Evolutionary conservation across 2,329 filamentous ascomycete genomes (phyloP).

Genomic region (Aspergillus aculeatinus): DNA sequence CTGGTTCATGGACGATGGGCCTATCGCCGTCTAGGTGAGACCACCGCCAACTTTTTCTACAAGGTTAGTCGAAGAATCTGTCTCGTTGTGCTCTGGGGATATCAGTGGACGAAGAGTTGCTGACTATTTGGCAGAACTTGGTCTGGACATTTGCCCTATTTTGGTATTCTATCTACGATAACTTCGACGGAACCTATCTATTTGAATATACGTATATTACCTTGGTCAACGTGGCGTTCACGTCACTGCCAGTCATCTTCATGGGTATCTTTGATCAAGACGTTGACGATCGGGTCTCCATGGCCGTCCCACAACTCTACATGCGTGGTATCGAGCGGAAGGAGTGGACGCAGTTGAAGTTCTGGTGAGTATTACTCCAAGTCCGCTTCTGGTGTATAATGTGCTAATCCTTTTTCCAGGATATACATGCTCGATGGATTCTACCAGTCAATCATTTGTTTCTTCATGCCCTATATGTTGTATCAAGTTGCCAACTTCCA

Average conservation of each 20-base stretch:
- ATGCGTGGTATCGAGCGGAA: constrained; percentile 8
- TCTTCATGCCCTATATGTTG: constrained; percentile 7
- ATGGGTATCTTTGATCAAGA: constrained; percentile 7
- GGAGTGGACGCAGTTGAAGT: constrained; percentile 8
- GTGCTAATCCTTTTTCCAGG: neutral
- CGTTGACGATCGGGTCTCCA: constrained; percentile 5
- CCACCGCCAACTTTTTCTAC: constrained; percentile 8
- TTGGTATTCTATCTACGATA: constrained; percentile 9
- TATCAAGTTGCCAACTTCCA: constrained; percentile 5
- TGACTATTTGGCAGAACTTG: constrained; percentile 2
- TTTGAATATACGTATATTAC: constrained; percentile 8
- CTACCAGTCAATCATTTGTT: constrained; percentile 6
- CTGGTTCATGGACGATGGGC: constrained; percentile 92
- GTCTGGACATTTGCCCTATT: constrained; percentile 6
- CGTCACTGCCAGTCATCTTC: constrained; percentile 4
- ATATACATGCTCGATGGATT: constrained; percentile 7
- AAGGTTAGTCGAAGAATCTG: neutral
- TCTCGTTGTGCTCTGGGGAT: no score
- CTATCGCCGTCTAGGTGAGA: constrained; percentile 52
- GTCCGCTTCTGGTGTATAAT: no score
- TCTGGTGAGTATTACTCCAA: neutral
- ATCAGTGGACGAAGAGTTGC: neutral
- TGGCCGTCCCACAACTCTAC: constrained; percentile 7
- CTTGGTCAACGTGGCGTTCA: constrained; percentile 6
- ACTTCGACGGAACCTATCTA: constrained; percentile 6